Base-by-base conservation (phyloP, 2,329 filamentous ascomycete genomes). In the Orbilia blumenaviensis region DNA sequence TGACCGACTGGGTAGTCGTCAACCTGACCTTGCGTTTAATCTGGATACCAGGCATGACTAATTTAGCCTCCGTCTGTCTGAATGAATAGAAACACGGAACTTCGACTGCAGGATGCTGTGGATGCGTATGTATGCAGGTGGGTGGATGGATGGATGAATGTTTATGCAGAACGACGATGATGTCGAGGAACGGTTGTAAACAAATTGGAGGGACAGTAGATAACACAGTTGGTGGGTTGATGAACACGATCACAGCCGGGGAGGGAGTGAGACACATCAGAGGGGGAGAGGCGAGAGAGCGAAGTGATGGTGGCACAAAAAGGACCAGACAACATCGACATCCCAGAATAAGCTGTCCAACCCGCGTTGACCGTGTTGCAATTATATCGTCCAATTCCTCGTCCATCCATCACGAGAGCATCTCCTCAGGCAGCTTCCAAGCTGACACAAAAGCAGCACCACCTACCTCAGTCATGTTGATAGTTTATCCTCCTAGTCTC, bases 21-120 rank as follows among this genome's bases (percentile, higher is more conserved):
- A 99, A 89, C 88, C 94, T 96, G 84, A 99, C 87, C 82, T 89
- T 92, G 81, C 95, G 89, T 88, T 97, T 91, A 81, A 90, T 84
- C 89, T 92, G 80, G 18, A 14, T 6, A 25, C 23, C 23, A 64
- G 56, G 16, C 75, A 74, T 76, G 1, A 14, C 18, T n/a, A 4
- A 29, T n/a, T 69, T 44, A 76, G 63, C 46, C 25, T 25, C 2
- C n/a, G n/a, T n/a, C n/a, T n/a, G n/a, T n/a, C 50, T 48, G 12
- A 25, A 46, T 9, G 6, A 64, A 12, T 8, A 52, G 6, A 29
- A n/a, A n/a, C n/a, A n/a, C n/a, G n/a, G n/a, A n/a, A n/a, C n/a
- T n/a, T n/a, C n/a, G n/a, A n/a, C n/a, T n/a, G n/a, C n/a, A n/a
- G n/a, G n/a, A n/a, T n/a, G n/a, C n/a, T n/a, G n/a, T n/a, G n/a